Evolutionary conservation across 2,329 filamentous ascomycete species (phyloP).

Genomic region (Pseudocercospora musae): DNA sequence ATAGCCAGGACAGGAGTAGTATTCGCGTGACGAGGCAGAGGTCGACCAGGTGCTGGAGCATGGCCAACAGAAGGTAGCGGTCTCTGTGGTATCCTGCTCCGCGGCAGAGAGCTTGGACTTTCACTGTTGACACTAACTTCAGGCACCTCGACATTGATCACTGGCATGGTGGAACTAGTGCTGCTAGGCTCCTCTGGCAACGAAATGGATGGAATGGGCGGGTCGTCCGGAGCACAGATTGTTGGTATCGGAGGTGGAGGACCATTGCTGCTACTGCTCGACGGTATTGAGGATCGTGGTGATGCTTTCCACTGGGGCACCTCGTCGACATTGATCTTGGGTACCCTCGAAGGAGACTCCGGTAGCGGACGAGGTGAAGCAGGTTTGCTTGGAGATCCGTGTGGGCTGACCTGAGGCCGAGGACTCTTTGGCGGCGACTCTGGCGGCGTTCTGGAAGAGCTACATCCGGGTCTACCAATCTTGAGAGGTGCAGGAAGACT

Average conservation of each 20-base stretch:
- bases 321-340: conserved; percentile 16
- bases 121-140: conserved; percentile 21
- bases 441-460: neutral
- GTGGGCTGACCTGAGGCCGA: neutral
- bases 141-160: conserved; percentile 15
- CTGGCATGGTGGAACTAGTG: conserved; percentile 21
- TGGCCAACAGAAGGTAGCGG: conserved; percentile 47
- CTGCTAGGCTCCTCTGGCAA: conserved; percentile 35
- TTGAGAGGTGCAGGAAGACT: neutral
- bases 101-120: conserved; percentile 12
- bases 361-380: conserved; percentile 3
- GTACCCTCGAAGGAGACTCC: conserved; percentile 13
- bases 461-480: neutral
- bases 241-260: conserved; percentile 42
- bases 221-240: conserved; percentile 52
- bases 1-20: conserved; percentile 31
- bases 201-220: conserved; percentile 27
- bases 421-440: conserved; percentile 1
- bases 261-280: neutral
- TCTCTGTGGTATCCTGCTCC: conserved; percentile 33
- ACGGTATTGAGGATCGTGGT: conserved; percentile 7
- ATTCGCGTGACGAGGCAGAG: conserved; percentile 35
- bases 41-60: conserved; percentile 29
- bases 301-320: conserved; percentile 15
- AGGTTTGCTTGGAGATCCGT: neutral